A percentile compares a stretch with the other conserved stretches of the same genome.
These are phyloP conservation scores for Chenopodium formosanum DNA, from an alignment of 148 eudicot genomes.

Conservation along the genomic window DNA sequence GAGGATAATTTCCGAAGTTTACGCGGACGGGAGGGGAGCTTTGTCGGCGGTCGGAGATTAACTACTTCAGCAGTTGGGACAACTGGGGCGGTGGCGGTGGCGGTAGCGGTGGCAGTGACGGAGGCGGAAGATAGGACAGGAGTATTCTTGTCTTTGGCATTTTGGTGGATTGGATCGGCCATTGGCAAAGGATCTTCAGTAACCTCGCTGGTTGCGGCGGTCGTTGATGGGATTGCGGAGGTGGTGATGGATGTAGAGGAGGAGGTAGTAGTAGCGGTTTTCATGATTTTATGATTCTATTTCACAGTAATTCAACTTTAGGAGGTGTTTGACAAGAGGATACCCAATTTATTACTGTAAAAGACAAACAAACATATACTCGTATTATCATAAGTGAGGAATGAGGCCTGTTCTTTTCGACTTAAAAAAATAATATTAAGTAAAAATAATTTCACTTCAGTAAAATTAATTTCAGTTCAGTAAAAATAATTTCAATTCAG, in stretches of 20 bases:
- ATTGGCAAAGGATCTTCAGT: background rate
- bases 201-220: background rate
- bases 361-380: too few species aligned
- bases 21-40: conserved; percentile 50
- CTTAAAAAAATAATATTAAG: too few species aligned
- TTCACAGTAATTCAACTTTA: too few species aligned
- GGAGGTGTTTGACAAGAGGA: too few species aligned
- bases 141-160: background rate
- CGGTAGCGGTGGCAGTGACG: background rate
- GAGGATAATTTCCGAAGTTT: conserved; percentile 48
- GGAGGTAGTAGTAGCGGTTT: conserved; percentile 9
- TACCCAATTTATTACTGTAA: too few species aligned
- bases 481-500: too few species aligned
- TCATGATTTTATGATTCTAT: background rate
- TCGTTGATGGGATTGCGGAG: background rate
- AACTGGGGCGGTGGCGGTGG: background rate
- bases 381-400: too few species aligned
- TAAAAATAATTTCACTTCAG: too few species aligned
- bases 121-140: conserved; percentile 5
- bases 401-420: too few species aligned
- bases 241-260: background rate
- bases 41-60: conserved; percentile 26
- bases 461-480: too few species aligned
- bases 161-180: background rate
- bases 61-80: background rate